Conservation (phyloP, 306 rosid genomes). For the Cicer judaicum region DNA sequence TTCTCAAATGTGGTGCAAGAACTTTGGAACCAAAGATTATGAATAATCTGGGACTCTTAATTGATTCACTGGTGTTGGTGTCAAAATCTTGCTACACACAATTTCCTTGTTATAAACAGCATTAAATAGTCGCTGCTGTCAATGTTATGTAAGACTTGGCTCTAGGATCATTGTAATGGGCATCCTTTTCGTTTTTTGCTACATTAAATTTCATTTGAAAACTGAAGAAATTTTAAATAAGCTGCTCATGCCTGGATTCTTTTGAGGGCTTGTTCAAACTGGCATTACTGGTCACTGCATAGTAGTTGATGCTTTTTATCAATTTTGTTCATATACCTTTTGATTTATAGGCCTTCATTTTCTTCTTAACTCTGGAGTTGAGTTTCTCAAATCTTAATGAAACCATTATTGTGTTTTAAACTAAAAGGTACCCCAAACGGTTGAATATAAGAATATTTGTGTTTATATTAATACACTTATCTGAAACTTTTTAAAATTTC, state of each 20-base stretch:
- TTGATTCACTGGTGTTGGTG: constrained; percentile 37
- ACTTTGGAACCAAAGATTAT: constrained; percentile 88
- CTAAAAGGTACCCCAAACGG: too few relatives aligned
- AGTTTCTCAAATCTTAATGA: background rate
- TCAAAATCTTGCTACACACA: constrained; percentile 37
- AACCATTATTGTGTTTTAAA: too few relatives aligned
- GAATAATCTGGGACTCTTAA: constrained; percentile 39
- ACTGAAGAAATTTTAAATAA: constrained; percentile 57
- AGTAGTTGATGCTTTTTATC: constrained; percentile 24
- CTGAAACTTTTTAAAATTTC: too few relatives aligned
- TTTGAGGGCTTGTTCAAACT: constrained; percentile 39
- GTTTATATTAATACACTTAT: too few relatives aligned
- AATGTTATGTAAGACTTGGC: constrained; percentile 37
- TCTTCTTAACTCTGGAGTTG: constrained; percentile 10
- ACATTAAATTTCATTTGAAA: constrained; percentile 42
- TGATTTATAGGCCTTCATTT: background rate
- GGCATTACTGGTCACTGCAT: constrained; percentile 32
- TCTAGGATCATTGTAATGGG: constrained; percentile 46
- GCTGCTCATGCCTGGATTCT: constrained; percentile 37
- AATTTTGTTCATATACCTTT: background rate
- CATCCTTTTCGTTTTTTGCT: constrained; percentile 28
- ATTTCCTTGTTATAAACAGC: constrained; percentile 49
- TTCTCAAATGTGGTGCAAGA: constrained; percentile 97
- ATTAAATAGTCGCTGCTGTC: constrained; percentile 42
- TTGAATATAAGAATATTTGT: too few relatives aligned